Evolutionary conservation across 306 rosid genomes (phyloP).

Genomic region (Dalbergia cultrata): DNA sequence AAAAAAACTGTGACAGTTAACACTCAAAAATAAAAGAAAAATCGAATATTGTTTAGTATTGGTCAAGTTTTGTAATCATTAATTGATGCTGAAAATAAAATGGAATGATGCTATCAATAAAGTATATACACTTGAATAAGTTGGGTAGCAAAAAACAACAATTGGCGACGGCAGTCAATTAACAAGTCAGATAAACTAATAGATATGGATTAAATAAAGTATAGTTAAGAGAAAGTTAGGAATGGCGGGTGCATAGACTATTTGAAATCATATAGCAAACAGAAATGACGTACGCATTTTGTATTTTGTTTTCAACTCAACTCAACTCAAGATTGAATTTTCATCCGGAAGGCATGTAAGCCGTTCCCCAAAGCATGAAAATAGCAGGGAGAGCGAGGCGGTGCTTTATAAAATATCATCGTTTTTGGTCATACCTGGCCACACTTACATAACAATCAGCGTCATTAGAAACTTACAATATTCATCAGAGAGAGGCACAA

Average conservation of each 20-base stretch:
- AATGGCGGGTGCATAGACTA: neutral
- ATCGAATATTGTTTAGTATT: too few species aligned
- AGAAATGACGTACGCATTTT: neutral
- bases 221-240: neutral
- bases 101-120: neutral
- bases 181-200: neutral
- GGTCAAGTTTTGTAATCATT: neutral
- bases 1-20: neutral
- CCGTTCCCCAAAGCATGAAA: neutral
- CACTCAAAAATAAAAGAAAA: neutral
- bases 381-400: neutral
- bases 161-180: neutral
- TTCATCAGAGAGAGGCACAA: constrained; percentile 17
- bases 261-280: neutral
- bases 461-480: neutral
- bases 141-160: neutral
- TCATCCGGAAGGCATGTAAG: neutral
- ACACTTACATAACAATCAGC: neutral
- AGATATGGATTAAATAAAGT: neutral
- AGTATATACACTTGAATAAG: neutral
- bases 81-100: neutral
- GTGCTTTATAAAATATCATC: neutral
- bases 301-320: constrained; percentile 22
- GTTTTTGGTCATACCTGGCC: neutral
- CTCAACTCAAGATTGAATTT: constrained; percentile 11